A percentile compares a stretch with the other conserved stretches of the same genome.
Evolutionary conservation across 73 alveolate species (phyloP).

Genomic region (Breviolum minutum): DNA sequence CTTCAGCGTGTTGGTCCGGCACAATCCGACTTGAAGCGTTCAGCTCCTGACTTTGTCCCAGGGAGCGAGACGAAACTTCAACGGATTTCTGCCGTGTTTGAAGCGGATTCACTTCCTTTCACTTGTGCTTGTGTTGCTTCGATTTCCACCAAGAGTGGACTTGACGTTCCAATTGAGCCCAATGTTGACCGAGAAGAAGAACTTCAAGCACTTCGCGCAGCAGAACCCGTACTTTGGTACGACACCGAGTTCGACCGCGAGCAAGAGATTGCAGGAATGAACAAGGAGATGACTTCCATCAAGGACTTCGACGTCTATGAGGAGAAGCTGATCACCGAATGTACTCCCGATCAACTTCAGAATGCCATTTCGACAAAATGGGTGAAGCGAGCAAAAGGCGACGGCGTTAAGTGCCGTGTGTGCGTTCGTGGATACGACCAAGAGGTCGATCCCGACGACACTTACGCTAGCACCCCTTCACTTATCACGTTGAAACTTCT

Average conservation of each 20-base stretch:
- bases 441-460: constrained; percentile 25
- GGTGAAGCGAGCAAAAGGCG: constrained; percentile 31
- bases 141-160: neutral
- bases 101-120: neutral
- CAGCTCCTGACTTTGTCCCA: neutral
- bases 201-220: constrained; percentile 7
- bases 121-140: neutral
- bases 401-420: neutral
- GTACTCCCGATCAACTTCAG: neutral
- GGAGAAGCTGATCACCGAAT: neutral
- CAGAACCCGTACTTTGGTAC: neutral
- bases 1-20: neutral
- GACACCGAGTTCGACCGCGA: constrained; percentile 16
- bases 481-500: neutral
- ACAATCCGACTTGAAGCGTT: neutral
- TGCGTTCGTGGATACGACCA: constrained; percentile 19
- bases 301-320: constrained; percentile 3
- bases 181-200: constrained; percentile 1
- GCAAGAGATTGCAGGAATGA: neutral
- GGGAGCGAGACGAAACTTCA: constrained; percentile 11
- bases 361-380: constrained; percentile 7
- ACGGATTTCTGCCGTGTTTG: neutral
- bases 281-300: neutral
- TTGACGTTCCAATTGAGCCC: neutral
- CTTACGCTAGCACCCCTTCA: neutral